A percentile compares a stretch with the other conserved stretches of the same genome.
Conservation (phyloP, 75 land plant species). For the Azolla pinnata region DNA sequence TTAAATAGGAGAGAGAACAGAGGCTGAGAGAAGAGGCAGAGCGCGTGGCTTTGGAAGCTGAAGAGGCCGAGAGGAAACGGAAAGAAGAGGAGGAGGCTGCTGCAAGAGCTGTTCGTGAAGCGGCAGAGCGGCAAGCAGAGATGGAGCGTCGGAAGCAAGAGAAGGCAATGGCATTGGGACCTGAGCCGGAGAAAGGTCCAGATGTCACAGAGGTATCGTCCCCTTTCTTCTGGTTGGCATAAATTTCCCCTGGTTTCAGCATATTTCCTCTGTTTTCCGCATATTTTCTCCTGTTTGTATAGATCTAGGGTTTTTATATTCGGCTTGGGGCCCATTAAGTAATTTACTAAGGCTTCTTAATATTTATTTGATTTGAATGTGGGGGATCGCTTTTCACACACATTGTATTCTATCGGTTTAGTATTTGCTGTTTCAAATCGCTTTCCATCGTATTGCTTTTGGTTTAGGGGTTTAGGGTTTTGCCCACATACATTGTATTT, state of each 20-base stretch:
- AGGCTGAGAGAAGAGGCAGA: slow-evolving; percentile 71
- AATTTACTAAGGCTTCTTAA: too few species aligned
- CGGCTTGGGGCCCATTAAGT: too few species aligned
- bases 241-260: not conserved
- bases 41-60: slow-evolving; percentile 67
- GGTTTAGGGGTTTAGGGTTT: too few species aligned
- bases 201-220: slow-evolving; percentile 76
- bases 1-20: slow-evolving; percentile 75
- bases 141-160: slow-evolving; percentile 60
- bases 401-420: too few species aligned
- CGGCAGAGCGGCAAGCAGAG: slow-evolving; percentile 86
- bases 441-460: too few species aligned
- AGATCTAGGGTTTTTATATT: too few species aligned
- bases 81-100: slow-evolving; percentile 84
- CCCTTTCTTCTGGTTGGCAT: not conserved
- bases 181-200: slow-evolving; percentile 94
- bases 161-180: slow-evolving; percentile 77
- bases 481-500: too few species aligned
- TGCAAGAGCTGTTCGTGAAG: slow-evolving; percentile 67
- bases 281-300: too few species aligned
- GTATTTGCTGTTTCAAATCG: too few species aligned
- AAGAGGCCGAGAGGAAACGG: slow-evolving; percentile 65
- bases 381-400: too few species aligned
- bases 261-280: too few species aligned
- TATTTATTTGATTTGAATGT: too few species aligned